phyloP scores from a whole-genome alignment of 2,329 filamentous ascomycete species.

The Coniosporium tulheliwenetii region DNA sequence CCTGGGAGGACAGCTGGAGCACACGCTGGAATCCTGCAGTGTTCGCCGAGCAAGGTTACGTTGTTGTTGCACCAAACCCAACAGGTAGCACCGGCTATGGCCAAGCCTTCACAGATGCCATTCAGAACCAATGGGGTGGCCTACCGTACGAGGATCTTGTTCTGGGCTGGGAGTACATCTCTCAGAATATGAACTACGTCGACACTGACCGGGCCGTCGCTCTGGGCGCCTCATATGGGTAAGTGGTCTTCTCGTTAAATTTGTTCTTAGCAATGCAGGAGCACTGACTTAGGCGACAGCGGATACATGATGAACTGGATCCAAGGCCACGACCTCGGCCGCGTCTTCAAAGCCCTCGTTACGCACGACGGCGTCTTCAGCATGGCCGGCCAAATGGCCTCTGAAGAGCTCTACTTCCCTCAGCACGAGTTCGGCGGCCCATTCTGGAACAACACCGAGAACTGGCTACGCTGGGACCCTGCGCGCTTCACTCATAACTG shows the following conservation, averaged over 20 bases:
- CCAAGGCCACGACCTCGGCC: constrained; percentile 68
- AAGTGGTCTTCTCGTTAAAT: too few relatives aligned
- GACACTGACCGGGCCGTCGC: constrained; percentile 57
- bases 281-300: constrained; percentile 19
- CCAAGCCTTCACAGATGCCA: constrained; percentile 60
- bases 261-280: too few relatives aligned
- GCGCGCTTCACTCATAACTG: constrained; percentile 46
- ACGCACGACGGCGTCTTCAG: constrained; percentile 80
- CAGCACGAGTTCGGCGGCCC: constrained; percentile 35
- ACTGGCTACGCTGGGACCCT: constrained; percentile 44
- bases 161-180: constrained; percentile 60
- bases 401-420: constrained; percentile 40
- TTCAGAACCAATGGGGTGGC: constrained; percentile 70
- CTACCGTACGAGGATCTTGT: constrained; percentile 72
- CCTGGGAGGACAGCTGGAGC: constrained; percentile 63
- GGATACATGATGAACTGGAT: constrained; percentile 84
- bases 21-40: constrained; percentile 77
- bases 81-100: constrained; percentile 76
- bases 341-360: constrained; percentile 75
- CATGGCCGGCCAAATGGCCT: constrained; percentile 18
- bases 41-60: constrained; percentile 77
- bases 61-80: constrained; percentile 68
- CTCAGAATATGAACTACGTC: constrained; percentile 48
- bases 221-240: constrained; percentile 50
- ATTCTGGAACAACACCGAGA: constrained; percentile 31